Base-by-base conservation (phyloP, 2,329 filamentous ascomycete species). In the Alternaria ethzedia region DNA sequence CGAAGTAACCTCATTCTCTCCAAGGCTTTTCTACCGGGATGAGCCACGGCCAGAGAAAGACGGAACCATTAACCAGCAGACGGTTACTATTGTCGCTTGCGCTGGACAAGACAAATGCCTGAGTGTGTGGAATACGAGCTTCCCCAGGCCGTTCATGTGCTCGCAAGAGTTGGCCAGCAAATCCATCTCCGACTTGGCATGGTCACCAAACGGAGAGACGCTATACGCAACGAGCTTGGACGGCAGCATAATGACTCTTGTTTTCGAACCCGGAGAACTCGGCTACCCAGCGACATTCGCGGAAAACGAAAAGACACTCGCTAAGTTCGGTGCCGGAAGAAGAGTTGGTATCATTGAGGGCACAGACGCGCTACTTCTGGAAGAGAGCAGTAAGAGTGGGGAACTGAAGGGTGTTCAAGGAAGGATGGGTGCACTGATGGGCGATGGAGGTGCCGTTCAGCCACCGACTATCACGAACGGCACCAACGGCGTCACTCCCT, bases 351-450 rank as follows among this genome's bases (percentile, higher is more conserved):
- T 98, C 54, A 88, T 96, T 6, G 96, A 99, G 80, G 95, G 96
- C 64, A 92, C 97, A 0, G 93, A 97, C 73, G 93, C 93, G 0
- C 82, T 98, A 46, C 86, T 92, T 41, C 83, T 99, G 0, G 96
- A 99, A 81, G 94, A 96, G 71, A 91, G 90, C 77, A 97, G 94
- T 81, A 97, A 96, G 77, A 94, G 91, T 46, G 95, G 91, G 21
- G 96, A 99, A 78, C 87, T 95, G 30, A 92, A 91, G 68, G 94
- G 91, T 6, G 94, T 95, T 0, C 93, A 99, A 81, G 96, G 94
- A 3, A 89, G 95, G 69, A 99, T 99, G 96, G 96, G 96, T 12
- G 95, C 95, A n/a, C 82, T 99, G 41, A 99, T 99, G 96, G 95
- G 95, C 6, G 94, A 97, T 75, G 86, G 87, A 17, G 74, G 75